Percentiles rank a stretch among this genome's conserved stretches.
These are phyloP conservation scores for Ceratobasidium theobromae DNA, from an alignment of 1,284 basidiomycete species.

Conservation along the genomic window DNA sequence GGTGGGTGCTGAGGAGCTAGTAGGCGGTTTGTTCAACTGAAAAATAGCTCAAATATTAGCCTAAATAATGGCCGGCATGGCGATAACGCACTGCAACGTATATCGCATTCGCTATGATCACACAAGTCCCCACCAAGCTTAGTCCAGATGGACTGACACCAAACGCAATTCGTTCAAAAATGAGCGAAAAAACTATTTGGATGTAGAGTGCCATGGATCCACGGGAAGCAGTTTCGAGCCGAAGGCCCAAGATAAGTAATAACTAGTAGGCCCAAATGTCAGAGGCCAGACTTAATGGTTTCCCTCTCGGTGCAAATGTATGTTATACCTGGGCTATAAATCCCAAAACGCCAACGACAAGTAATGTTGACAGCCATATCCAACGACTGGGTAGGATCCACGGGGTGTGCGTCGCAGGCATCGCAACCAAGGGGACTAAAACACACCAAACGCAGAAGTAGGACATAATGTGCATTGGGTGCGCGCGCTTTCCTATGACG, in stretches of 20 bases:
- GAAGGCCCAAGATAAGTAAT: conserved; percentile 63
- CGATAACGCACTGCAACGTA: conserved; percentile 55
- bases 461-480: conserved; percentile 48
- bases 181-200: conserved; percentile 62
- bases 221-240: conserved; percentile 63
- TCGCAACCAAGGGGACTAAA: conserved; percentile 42
- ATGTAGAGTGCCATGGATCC: conserved; percentile 63
- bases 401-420: conserved; percentile 34
- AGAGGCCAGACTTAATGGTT: background rate
- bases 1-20: conserved; percentile 1
- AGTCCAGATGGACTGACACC: conserved; percentile 53
- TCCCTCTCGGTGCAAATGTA: background rate
- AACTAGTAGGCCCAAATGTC: conserved; percentile 42
- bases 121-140: conserved; percentile 56
- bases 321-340: conserved; percentile 32
- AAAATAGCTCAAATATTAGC: background rate
- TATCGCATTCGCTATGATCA: conserved; percentile 59
- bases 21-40: conserved; percentile 11
- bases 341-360: conserved; percentile 33
- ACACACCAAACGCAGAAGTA: conserved; percentile 44
- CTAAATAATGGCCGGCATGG: too few relatives aligned
- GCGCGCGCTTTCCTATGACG: conserved; percentile 48
- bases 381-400: conserved; percentile 18
- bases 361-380: conserved; percentile 9
- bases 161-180: conserved; percentile 64